Conservation (phyloP, 805 yeast species). For the Nakazawaea laoshanensis region DNA sequence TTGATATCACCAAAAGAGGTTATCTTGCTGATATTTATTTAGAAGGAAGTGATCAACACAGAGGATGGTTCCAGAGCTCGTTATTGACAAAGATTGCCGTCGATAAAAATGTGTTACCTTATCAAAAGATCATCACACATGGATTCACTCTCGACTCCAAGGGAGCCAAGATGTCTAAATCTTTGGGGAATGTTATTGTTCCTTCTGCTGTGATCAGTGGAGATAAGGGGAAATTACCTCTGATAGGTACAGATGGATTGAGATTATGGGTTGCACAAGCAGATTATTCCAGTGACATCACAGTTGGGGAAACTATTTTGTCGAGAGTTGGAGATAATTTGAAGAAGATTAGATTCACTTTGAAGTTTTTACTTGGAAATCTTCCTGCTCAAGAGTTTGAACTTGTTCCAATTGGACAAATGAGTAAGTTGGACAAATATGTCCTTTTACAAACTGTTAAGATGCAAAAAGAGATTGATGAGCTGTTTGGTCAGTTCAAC, state of each 20-base stretch:
- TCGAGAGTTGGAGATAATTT: slow-evolving; percentile 71
- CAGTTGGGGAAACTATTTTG: slow-evolving; percentile 63
- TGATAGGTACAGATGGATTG: slow-evolving; percentile 84
- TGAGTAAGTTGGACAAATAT: slow-evolving; percentile 48
- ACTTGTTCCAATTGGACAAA: slow-evolving; percentile 28
- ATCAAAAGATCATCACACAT: slow-evolving; percentile 72
- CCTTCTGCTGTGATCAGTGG: slow-evolving; percentile 69
- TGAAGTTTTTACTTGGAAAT: slow-evolving; percentile 77
- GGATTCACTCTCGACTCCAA: slow-evolving; percentile 87
- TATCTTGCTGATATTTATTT: slow-evolving; percentile 73
- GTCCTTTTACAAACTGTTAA: slow-evolving; percentile 46
- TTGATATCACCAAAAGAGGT: slow-evolving; percentile 26
- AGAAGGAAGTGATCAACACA: slow-evolving; percentile 97
- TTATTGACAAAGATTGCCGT: slow-evolving; percentile 66
- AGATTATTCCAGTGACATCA: slow-evolving; percentile 76
- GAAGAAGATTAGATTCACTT: slow-evolving; percentile 76
- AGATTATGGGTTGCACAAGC: slow-evolving; percentile 87
- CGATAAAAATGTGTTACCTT: slow-evolving; percentile 40
- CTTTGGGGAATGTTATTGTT: slow-evolving; percentile 71
- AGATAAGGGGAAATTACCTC: slow-evolving; percentile 37
- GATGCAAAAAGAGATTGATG: slow-evolving; percentile 32
- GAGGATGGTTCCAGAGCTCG: slow-evolving; percentile 99
- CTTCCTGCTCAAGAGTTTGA: slow-evolving; percentile 32
- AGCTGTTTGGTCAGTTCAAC: slow-evolving; percentile 46
- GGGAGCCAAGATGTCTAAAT: slow-evolving; percentile 90